These are phyloP conservation scores for Amphibolis antarctica DNA, from an alignment of 106 monocot species.

Conservation along the genomic window DNA sequence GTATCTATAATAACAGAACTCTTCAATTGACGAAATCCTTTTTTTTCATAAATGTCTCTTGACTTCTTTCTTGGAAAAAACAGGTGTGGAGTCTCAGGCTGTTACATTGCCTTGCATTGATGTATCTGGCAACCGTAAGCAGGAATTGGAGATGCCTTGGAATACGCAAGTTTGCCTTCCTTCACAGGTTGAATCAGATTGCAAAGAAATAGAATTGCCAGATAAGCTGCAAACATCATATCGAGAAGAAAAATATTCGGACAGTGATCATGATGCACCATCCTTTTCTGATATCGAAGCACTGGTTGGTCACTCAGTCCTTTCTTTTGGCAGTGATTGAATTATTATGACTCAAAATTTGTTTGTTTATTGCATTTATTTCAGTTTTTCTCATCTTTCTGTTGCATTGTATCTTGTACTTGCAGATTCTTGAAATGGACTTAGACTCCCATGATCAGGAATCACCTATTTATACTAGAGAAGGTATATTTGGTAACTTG, in stretches of 20 bases:
- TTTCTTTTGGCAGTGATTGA: background rate
- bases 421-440: conserved; percentile 91
- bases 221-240: conserved; percentile 24
- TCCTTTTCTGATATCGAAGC: conserved; percentile 75
- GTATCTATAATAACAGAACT: background rate
- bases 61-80: conserved; percentile 13
- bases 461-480: conserved; percentile 40
- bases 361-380: background rate
- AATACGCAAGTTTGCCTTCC: conserved; percentile 6
- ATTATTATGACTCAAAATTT: too few species aligned
- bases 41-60: background rate
- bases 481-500: conserved; percentile 35
- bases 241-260: conserved; percentile 38
- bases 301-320: conserved; percentile 42
- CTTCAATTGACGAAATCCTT: background rate
- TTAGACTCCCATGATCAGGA: conserved; percentile 65
- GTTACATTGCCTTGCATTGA: conserved; percentile 4
- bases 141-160: conserved; percentile 15
- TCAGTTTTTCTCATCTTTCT: background rate
- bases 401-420: conserved; percentile 3
- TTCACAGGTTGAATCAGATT: conserved; percentile 13
- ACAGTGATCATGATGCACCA: conserved; percentile 59
- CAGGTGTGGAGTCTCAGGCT: conserved; percentile 14
- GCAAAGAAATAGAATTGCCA: conserved; percentile 13
- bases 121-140: conserved; percentile 11